These are phyloP conservation scores for Turnera subulata DNA, from an alignment of 345 rosid species.

Conservation along the genomic window DNA sequence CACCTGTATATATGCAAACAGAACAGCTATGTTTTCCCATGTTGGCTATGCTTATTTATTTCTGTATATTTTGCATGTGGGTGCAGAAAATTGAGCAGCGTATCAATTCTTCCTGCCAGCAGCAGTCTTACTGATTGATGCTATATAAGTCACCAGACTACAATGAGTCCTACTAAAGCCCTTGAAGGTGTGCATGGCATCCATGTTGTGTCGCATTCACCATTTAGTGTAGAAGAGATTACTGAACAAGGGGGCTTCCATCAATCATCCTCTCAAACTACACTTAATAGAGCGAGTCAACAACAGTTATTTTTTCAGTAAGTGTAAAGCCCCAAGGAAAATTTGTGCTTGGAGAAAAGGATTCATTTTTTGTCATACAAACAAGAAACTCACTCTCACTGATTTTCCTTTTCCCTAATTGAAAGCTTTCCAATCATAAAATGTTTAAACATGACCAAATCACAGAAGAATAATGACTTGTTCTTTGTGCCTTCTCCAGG, in stretches of 20 bases:
- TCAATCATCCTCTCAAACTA: conserved; percentile 34
- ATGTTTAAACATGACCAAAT: too few relatives aligned
- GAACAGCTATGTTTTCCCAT: too few relatives aligned
- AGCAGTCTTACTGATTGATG: conserved; percentile 21
- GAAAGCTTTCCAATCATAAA: too few relatives aligned
- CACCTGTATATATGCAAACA: too few relatives aligned
- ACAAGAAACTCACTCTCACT: too few relatives aligned
- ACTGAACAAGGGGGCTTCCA: conserved; percentile 40
- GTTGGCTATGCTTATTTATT: too few relatives aligned
- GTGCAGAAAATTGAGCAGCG: conserved; percentile 17
- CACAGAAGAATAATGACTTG: background rate
- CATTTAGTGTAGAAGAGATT: conserved; percentile 50
- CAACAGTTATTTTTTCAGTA: conserved; percentile 55
- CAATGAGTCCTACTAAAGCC: conserved; percentile 43
- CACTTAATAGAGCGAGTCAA: conserved; percentile 46
- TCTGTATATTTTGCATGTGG: background rate
- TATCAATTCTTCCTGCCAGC: conserved; percentile 35
- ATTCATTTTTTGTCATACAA: too few relatives aligned
- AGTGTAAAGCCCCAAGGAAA: conserved; percentile 22
- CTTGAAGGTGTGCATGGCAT: conserved; percentile 76
- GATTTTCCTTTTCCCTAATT: too few relatives aligned
- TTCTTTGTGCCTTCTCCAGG: conserved; percentile 35
- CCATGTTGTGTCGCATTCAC: conserved; percentile 63
- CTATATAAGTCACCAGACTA: conserved; percentile 30
- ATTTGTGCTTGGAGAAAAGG: too few relatives aligned